Evolutionary conservation across 192 early-diverging fungal genomes (phyloP).

Genomic region (Podila verticillata): DNA sequence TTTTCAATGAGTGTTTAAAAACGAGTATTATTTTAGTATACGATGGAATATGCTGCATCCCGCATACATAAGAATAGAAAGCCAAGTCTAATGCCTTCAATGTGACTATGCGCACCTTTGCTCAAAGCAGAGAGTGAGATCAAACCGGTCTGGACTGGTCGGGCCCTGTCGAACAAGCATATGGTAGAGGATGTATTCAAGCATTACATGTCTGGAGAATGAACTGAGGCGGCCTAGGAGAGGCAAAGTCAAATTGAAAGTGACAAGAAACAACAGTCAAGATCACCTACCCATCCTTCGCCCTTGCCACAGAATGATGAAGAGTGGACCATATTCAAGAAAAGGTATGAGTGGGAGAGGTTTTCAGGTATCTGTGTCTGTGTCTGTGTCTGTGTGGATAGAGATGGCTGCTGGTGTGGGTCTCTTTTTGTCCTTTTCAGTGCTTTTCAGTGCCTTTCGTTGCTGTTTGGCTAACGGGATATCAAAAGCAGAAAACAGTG

Average conservation of each 20-base stretch:
- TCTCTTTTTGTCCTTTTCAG: background rate
- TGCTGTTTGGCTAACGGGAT: no score
- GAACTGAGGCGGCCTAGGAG: no score
- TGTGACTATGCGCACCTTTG: conserved; percentile 13
- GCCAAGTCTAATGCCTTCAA: background rate
- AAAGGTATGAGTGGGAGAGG: background rate
- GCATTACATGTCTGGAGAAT: background rate
- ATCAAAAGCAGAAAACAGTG: no score
- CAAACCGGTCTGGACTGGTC: conserved; percentile 19
- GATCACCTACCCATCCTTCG: conserved; percentile 11
- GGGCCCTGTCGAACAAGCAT: conserved; percentile 16
- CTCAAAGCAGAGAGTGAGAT: conserved; percentile 32
- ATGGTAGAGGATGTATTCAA: background rate
- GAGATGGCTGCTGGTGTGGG: background rate
- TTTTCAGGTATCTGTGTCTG: background rate
- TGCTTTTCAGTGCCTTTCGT: no score
- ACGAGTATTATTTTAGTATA: no score
- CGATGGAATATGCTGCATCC: no score
- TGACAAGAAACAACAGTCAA: background rate
- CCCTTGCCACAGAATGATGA: conserved; percentile 8
- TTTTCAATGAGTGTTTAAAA: background rate
- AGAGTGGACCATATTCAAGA: background rate
- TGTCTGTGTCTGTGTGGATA: background rate
- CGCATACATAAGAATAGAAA: background rate
- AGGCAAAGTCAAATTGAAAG: no score